These are phyloP conservation scores for Filobasidium uniguttulatum DNA, from an alignment of 1,284 basidiomycete genomes.

Conservation along the genomic window DNA sequence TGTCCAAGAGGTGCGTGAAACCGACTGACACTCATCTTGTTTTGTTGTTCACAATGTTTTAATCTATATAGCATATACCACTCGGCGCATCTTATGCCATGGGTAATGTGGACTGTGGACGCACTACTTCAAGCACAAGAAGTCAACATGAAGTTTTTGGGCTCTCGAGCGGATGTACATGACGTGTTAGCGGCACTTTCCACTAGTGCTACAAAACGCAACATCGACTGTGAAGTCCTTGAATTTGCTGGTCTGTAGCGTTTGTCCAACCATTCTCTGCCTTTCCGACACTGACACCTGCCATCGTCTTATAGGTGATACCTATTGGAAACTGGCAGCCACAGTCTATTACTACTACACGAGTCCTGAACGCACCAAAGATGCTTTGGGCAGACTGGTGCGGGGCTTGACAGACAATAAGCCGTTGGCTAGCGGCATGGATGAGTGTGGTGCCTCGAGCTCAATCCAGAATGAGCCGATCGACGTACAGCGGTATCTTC, in stretches of 20 bases:
- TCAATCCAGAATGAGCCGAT: neutral
- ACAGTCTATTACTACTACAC: neutral
- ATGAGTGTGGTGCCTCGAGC: neutral
- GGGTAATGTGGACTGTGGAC: slow-evolving; percentile 3
- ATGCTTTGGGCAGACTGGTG: neutral
- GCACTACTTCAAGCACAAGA: neutral
- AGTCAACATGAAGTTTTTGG: neutral
- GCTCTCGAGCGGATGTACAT: neutral
- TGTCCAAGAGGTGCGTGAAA: neutral
- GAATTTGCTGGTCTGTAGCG: neutral
- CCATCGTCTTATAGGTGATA: neutral
- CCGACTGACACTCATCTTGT: neutral
- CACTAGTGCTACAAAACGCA: neutral
- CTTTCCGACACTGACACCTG: neutral
- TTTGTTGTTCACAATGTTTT: neutral
- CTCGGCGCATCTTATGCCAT: neutral
- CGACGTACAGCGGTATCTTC: neutral
- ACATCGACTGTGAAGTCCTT: neutral
- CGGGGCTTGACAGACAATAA: neutral
- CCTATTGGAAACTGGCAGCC: neutral
- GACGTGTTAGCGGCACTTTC: neutral
- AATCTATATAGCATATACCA: neutral
- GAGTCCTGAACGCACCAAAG: neutral
- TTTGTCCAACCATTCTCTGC: neutral
- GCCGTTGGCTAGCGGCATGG: neutral